These are phyloP conservation scores for Pseudogymnoascus sp. DNA, from an alignment of 2,329 filamentous ascomycete genomes.

Conservation along the genomic window DNA sequence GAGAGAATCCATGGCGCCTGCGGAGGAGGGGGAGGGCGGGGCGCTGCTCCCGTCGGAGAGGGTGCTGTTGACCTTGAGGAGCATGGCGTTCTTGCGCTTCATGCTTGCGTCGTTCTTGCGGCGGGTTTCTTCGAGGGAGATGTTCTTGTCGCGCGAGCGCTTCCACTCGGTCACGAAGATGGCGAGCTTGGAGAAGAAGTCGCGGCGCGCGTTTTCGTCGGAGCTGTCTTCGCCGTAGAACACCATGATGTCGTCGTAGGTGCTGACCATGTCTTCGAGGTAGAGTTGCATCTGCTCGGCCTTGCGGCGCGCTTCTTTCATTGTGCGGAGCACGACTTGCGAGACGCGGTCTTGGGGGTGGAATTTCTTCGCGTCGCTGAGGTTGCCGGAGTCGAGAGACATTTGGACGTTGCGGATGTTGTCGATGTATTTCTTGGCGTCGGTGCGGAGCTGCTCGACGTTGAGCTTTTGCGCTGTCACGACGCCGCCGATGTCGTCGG, in stretches of 20 bases:
- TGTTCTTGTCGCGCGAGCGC: constrained; percentile 90
- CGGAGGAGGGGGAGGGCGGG: constrained; percentile 59
- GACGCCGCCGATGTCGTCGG: constrained; percentile 74
- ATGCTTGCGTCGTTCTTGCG: constrained; percentile 84
- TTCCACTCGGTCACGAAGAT: constrained; percentile 90
- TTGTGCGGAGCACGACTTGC: constrained; percentile 80
- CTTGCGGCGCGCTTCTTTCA: constrained; percentile 95
- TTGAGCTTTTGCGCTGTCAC: constrained; percentile 80
- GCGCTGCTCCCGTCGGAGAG: constrained; percentile 30
- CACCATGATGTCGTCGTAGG: constrained; percentile 89
- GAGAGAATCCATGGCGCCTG: constrained; percentile 91
- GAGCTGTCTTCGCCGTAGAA: constrained; percentile 92
- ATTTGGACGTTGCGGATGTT: constrained; percentile 91
- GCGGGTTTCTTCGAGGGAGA: constrained; percentile 68
- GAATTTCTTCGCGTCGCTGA: constrained; percentile 95
- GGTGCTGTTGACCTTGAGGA: constrained; percentile 46
- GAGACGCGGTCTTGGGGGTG: constrained; percentile 93
- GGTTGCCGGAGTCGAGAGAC: constrained; percentile 84
- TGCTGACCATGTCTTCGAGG: constrained; percentile 82
- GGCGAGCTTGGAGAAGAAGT: constrained; percentile 92
- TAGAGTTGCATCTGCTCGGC: constrained; percentile 93
- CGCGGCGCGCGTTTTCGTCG: constrained; percentile 85
- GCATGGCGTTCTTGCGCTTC: constrained; percentile 74
- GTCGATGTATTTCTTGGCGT: constrained; percentile 86
- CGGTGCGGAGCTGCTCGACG: constrained; percentile 78